Base-by-base conservation (phyloP, 1,284 basidiomycete species). In the Ceratobasidium sp. region DNA sequence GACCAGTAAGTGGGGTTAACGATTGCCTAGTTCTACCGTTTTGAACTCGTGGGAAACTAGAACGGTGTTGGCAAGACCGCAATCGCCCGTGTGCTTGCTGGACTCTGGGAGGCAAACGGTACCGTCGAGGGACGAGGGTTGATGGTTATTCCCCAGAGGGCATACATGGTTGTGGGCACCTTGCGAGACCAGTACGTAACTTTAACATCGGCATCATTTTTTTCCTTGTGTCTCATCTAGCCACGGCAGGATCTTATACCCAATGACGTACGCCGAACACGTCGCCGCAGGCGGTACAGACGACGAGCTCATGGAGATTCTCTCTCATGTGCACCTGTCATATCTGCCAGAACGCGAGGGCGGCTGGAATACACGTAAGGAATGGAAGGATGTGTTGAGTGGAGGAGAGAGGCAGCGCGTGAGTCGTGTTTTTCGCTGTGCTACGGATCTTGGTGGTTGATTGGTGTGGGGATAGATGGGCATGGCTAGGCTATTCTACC, bases 361-460 rank as follows among this genome's bases (percentile, higher is more conserved):
- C 0, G 96, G 95, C 0, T 94, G 94, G 89, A 87, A 86, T 76
- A 92, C 94, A 19, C 84, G 92, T 79, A 98, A 98, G 83, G 96
- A 98, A 82, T 98, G 97, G 96, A 90, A 95, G 78, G 95, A 97
- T 81, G 93, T 97, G 51, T 83, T 95, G 80, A 96, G 93, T 77
- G 96, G 96, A 0, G 96, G 96, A 0, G 96, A 98, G 86, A 98
- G 98, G 83, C 96, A 98, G 82, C 82, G 94, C 79, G 92, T 92
- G 76, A 74, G 89, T 79, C 34, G 7, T 76, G 7, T 16, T 39
- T 54, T 64, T 64, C 48, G 37, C 27, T 46, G 39, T 46, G 14
- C 24, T 29, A 4, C 5, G 24, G 24, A 53, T 27, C 5, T 4
- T 53, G 7, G 5, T n/a, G 24, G 6, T 6, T 5, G 24, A 27